Conservation (phyloP, 805 yeast genomes). For the Schizosaccharomyces pombe region ASM294v3 CU329670.1:2454501-2455000, state of each 20-base stretch:
- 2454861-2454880: neutral
- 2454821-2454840: neutral
- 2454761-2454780: neutral
- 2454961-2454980: neutral
- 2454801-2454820: neutral
- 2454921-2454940: neutral
- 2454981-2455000: neutral
- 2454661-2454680: no score
- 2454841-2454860: neutral
- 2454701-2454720: neutral
- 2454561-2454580: no score
- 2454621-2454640: no score
- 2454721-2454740: neutral
- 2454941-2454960: neutral
- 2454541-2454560: no score
- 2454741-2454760: neutral
- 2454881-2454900: neutral
- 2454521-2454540: no score
- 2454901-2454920: constrained; percentile 3
- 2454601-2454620: no score
- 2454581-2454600: no score
- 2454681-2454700: neutral
- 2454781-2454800: neutral
- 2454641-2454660: no score
- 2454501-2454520: no score